phyloP scores from a whole-genome alignment of 257 asterid species.

The Penstemon newberryi region DNA sequence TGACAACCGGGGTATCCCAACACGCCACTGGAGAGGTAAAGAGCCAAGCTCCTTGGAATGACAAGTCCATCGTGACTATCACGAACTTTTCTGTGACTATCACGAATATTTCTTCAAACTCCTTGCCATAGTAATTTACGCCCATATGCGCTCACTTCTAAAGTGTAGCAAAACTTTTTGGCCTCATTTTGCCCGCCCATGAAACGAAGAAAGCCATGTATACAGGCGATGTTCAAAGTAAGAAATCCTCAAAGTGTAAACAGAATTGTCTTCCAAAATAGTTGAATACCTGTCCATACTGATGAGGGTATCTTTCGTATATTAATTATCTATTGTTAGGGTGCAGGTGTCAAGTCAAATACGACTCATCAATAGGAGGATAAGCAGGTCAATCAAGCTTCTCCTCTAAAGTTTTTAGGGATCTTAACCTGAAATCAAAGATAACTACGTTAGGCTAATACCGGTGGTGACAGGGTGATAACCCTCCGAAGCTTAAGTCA shows the following conservation, averaged over 20 bases:
- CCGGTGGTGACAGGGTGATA: no score
- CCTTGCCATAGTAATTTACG: slow-evolving; percentile 87
- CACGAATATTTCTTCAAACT: slow-evolving; percentile 82
- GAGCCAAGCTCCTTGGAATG: slow-evolving; percentile 65
- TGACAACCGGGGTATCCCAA: no score
- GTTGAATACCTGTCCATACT: slow-evolving; percentile 73
- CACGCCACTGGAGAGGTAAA: slow-evolving; percentile 69
- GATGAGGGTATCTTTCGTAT: no score
- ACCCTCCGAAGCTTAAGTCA: no score
- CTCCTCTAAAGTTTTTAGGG: no score
- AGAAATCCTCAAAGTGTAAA: slow-evolving; percentile 84
- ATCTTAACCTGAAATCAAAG: no score
- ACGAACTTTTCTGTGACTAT: slow-evolving; percentile 68
- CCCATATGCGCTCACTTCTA: slow-evolving; percentile 71
- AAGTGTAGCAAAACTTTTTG: slow-evolving; percentile 61
- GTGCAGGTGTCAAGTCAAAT: no score
- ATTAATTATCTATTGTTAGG: no score
- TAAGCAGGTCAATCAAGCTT: no score
- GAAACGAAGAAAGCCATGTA: slow-evolving; percentile 83
- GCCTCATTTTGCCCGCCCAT: slow-evolving; percentile 87
- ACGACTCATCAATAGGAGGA: no score
- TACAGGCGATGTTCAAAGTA: slow-evolving; percentile 66
- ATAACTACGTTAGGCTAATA: no score
- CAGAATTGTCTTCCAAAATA: slow-evolving; percentile 77
- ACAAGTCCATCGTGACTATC: slow-evolving; percentile 82